These are phyloP conservation scores for Penicillium canescens DNA, from an alignment of 495 filamentous ascomycete species.

Conservation along the genomic window DNA sequence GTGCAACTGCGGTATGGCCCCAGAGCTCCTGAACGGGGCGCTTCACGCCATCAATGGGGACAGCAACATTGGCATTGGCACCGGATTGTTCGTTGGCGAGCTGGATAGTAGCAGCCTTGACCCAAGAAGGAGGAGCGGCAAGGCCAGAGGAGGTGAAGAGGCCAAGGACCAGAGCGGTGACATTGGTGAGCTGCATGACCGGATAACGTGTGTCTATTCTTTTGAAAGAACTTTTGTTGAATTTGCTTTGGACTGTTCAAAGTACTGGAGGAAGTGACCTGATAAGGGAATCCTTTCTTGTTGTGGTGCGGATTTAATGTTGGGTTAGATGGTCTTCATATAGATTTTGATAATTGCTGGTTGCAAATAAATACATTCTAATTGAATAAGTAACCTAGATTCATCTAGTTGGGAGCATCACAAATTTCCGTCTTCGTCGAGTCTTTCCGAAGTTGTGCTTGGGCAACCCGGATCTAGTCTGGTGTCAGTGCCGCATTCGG, in stretches of 20 bases:
- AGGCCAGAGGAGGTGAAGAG: slow-evolving; percentile 12
- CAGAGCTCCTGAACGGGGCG: slow-evolving; percentile 24
- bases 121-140: slow-evolving; percentile 9
- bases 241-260: background rate
- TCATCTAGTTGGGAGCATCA: background rate
- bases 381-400: too few relatives aligned
- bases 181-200: slow-evolving; percentile 21
- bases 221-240: background rate
- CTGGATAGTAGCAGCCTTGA: slow-evolving; percentile 15
- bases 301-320: background rate
- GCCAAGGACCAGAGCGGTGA: slow-evolving; percentile 13
- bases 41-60: slow-evolving; percentile 22
- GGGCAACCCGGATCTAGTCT: slow-evolving; percentile 2
- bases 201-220: background rate
- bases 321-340: background rate
- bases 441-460: background rate
- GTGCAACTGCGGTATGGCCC: slow-evolving; percentile 18
- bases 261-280: background rate
- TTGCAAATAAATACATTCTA: slow-evolving; percentile 1
- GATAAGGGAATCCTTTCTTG: background rate
- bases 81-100: slow-evolving; percentile 25
- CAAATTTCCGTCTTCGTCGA: slow-evolving; percentile 11
- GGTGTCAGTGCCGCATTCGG: slow-evolving; percentile 9
- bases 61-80: slow-evolving; percentile 14
- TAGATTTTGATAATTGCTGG: background rate